Base-by-base conservation (phyloP, 2,329 filamentous ascomycete genomes). In the Neonectria neomacrospora region DNA sequence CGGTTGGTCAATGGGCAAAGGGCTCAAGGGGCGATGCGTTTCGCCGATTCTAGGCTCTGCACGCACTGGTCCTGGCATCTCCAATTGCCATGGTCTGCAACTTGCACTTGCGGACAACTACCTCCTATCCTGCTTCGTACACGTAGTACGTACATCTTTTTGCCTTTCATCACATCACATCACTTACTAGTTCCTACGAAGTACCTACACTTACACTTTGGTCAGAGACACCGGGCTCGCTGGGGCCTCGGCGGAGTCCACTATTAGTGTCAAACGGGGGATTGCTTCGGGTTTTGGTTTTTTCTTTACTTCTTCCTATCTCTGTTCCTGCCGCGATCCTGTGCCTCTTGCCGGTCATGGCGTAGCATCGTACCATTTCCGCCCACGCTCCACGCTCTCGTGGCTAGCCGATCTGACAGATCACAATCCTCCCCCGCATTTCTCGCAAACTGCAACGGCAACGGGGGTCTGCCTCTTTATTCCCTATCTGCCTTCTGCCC, bases 401-500 rank as follows among this genome's bases (percentile, higher is more conserved):
- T 69, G 55, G 54, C 59, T 67, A 68, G 62, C 48, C 59, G 53
- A 73, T 68, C 63, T 70, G 69, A 73, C 70, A 65, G 37, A 63
- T 73, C 71, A 73, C 42, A 54, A 59, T 39, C 30, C 53, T 72
- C 63, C 70, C 68, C 70, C 70, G 68, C 70, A 73, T 73, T 71
- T 57, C 62, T 65, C 58, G 60, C 56, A 58, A 58, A 58, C 59
- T 39, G 44, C 53, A 18, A 56, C 30, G 30, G 52, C 45, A 41
- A 60, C 48, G 56, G 39, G 42, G 26, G 32, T 45, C 32, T 41
- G 52, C 37, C 67, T 48, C 20, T 10, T 12, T 18, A 8, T 18
- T 41, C 37, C 37, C 37, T 41, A 41, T 41, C 37, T 4, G 37
- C 37, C 8, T 48, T 61, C 56, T 66, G 58, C 26, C 60, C 59